Evolutionary conservation across 805 yeast genomes (phyloP).

Genomic region (Metschnikowia dekortorum): DNA sequence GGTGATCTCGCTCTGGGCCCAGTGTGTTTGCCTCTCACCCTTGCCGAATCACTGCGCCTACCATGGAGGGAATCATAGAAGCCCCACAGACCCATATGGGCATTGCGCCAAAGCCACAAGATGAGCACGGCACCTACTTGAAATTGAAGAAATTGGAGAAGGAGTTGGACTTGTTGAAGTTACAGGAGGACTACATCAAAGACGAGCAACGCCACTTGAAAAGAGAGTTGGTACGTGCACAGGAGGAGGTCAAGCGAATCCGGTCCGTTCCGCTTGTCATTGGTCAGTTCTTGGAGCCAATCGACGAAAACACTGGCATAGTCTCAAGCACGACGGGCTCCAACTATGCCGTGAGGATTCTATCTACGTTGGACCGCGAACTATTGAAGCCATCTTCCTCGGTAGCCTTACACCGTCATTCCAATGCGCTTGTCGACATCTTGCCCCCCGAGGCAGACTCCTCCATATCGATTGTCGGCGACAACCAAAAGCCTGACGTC

Average conservation of each 20-base stretch:
- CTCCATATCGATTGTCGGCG: constrained; percentile 89
- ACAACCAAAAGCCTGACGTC: constrained; percentile 87
- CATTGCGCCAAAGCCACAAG: constrained; percentile 20
- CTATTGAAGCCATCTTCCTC: constrained; percentile 90
- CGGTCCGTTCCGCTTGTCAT: constrained; percentile 97
- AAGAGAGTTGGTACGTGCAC: constrained; percentile 92
- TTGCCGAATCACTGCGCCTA: neutral
- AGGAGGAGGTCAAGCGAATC: constrained; percentile 96
- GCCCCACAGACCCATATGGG: constrained; percentile 12
- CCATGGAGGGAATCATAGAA: constrained; percentile 23
- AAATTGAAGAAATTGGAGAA: constrained; percentile 85
- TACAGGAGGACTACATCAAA: constrained; percentile 95
- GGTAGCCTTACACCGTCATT: constrained; percentile 97
- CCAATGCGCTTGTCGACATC: constrained; percentile 95
- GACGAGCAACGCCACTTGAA: constrained; percentile 97
- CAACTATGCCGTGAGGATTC: constrained; percentile 90
- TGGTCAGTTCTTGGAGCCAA: constrained; percentile 97
- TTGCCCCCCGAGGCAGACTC: constrained; percentile 99
- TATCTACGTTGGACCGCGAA: constrained; percentile 93
- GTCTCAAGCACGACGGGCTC: constrained; percentile 98
- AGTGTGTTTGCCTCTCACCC: constrained; percentile 1
- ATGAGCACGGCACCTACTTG: constrained; percentile 66
- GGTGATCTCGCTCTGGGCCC: neutral
- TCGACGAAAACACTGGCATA: constrained; percentile 93
- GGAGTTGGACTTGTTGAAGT: constrained; percentile 73